Percentiles rank a stretch among this genome's conserved stretches.
These are phyloP conservation scores for Ciborinia camelliae DNA, from an alignment of 2,329 filamentous ascomycete species.

Conservation along the genomic window DNA sequence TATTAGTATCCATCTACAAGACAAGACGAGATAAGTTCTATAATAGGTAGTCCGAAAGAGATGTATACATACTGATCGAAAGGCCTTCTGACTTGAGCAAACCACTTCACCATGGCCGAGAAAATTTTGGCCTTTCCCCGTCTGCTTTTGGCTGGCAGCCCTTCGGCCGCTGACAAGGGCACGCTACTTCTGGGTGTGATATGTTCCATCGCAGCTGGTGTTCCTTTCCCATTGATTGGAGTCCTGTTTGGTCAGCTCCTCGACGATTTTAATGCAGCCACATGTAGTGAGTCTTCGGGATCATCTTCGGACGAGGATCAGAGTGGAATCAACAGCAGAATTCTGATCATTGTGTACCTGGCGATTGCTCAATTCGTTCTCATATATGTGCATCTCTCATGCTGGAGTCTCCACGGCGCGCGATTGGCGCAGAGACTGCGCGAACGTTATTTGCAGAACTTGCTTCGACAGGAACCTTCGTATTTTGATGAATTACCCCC, in stretches of 20 bases:
- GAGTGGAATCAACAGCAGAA: slow-evolving; percentile 41
- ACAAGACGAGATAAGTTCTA: slow-evolving; percentile 5
- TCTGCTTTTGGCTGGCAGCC: slow-evolving; percentile 24
- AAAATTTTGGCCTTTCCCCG: slow-evolving; percentile 21
- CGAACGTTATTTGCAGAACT: slow-evolving; percentile 48
- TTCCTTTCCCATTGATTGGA: slow-evolving; percentile 61
- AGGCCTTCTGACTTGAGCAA: neutral
- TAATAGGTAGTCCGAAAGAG: neutral
- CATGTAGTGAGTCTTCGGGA: slow-evolving; percentile 31
- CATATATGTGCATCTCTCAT: slow-evolving; percentile 62
- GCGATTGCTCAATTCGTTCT: slow-evolving; percentile 59
- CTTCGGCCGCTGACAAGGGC: slow-evolving; percentile 31
- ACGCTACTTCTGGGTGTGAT: slow-evolving; percentile 41
- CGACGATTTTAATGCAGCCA: slow-evolving; percentile 57
- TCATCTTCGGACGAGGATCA: slow-evolving; percentile 11
- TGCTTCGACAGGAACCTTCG: slow-evolving; percentile 51
- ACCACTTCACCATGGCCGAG: slow-evolving; percentile 15
- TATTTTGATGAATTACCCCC: slow-evolving; percentile 53
- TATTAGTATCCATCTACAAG: neutral
- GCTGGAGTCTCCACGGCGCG: slow-evolving; percentile 55
- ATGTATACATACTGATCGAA: slow-evolving; percentile 1
- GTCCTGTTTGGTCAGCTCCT: slow-evolving; percentile 63
- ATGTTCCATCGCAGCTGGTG: slow-evolving; percentile 48
- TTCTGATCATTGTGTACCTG: slow-evolving; percentile 61
- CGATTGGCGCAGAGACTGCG: slow-evolving; percentile 53